phyloP scores from a whole-genome alignment of 2,329 filamentous ascomycete species.

The Cadophora sp. region DNA sequence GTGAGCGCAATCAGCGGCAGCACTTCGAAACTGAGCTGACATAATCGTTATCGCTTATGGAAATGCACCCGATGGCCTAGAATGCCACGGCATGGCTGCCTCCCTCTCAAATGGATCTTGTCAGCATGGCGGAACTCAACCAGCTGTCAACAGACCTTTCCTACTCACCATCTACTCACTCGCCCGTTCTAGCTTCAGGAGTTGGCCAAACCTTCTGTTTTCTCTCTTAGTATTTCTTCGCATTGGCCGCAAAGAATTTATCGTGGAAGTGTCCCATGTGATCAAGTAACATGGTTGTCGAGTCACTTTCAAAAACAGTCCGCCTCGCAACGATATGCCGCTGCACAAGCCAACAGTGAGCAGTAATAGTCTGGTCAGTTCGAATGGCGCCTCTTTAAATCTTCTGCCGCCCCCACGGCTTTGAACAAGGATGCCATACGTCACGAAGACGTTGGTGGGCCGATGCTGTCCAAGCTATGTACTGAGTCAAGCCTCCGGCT shows the following conservation, averaged over 20 bases:
- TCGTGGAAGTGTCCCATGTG: background rate
- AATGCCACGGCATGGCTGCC: background rate
- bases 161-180: background rate
- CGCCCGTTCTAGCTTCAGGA: background rate
- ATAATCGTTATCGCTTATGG: background rate
- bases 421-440: slow-evolving; percentile 2
- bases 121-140: background rate
- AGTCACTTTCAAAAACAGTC: no score
- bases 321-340: background rate
- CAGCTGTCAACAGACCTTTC: background rate
- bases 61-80: background rate
- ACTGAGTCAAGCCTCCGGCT: background rate
- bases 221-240: background rate
- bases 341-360: background rate
- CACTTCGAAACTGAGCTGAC: background rate
- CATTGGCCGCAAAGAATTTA: background rate
- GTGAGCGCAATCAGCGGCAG: background rate
- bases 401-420: slow-evolving; percentile 2
- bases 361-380: background rate
- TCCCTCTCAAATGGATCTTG: background rate
- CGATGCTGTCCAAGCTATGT: slow-evolving; percentile 10
- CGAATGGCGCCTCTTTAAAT: background rate
- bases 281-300: background rate
- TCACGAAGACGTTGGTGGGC: slow-evolving; percentile 5
- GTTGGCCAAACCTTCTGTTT: background rate